A percentile compares a stretch with the other conserved stretches of the same genome.
Conservation (phyloP, 2,329 filamentous ascomycete genomes). For the Phialophora chinensis region DNA sequence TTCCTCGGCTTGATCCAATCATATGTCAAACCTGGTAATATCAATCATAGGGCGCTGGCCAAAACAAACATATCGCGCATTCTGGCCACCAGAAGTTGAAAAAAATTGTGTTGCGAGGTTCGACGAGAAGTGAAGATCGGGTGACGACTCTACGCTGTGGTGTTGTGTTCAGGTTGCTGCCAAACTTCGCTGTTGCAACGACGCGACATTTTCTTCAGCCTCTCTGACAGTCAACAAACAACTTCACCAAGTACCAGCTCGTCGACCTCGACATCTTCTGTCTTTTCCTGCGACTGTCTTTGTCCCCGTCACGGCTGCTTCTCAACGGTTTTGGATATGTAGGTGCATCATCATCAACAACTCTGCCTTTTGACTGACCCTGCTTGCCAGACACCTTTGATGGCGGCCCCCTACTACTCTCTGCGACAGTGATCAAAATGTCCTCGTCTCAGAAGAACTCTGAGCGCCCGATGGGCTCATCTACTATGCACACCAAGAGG, state of each 20-base stretch:
- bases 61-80: slow-evolving; percentile 28
- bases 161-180: neutral
- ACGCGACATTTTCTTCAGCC: neutral
- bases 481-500: slow-evolving; percentile 28
- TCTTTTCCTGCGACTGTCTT: neutral
- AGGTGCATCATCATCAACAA: neutral
- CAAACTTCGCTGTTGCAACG: neutral
- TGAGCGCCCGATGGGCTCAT: neutral
- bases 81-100: neutral
- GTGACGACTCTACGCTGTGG: neutral
- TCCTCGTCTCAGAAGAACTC: slow-evolving; percentile 25
- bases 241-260: neutral
- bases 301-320: neutral
- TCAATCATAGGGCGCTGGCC: slow-evolving; percentile 13
- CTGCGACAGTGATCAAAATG: slow-evolving; percentile 16
- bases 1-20: slow-evolving; percentile 31
- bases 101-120: neutral
- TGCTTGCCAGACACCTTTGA: slow-evolving; percentile 3
- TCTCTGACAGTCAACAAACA: neutral
- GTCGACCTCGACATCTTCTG: neutral
- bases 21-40: slow-evolving; percentile 23
- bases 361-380: neutral
- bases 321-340: slow-evolving; percentile 1
- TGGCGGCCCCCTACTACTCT: slow-evolving; percentile 1
- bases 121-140: slow-evolving; percentile 2